Conservation (phyloP, 805 yeast species). For the Martiniozyma abietophila region DNA sequence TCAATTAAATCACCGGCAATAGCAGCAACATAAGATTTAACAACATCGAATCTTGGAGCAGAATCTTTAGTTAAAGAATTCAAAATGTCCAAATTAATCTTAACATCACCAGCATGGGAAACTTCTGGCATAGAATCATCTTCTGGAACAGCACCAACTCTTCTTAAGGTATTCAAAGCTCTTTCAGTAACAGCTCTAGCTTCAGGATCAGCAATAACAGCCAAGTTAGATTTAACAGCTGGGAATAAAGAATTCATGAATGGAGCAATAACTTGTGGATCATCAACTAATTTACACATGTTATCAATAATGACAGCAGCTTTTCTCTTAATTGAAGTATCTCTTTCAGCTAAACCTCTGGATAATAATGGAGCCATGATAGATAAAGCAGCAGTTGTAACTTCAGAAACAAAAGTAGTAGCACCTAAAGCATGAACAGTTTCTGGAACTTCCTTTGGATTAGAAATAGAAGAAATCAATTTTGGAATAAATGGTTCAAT, state of each 20-base stretch:
- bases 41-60: constrained; percentile 71
- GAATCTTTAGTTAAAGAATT: constrained; percentile 58
- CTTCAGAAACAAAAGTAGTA: constrained; percentile 98
- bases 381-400: constrained; percentile 97
- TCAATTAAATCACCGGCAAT: constrained; percentile 99
- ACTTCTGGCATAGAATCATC: constrained; percentile 92
- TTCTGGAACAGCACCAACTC: constrained; percentile 95
- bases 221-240: constrained; percentile 86
- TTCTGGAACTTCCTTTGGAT: constrained; percentile 97
- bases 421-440: constrained; percentile 99
- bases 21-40: constrained; percentile 79
- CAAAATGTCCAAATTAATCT: constrained; percentile 78
- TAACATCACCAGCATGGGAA: constrained; percentile 96
- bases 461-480: constrained; percentile 92
- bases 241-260: constrained; percentile 94
- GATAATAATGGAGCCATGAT: constrained; percentile 98
- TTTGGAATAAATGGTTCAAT: constrained; percentile 98
- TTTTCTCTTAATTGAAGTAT: constrained; percentile 98
- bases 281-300: constrained; percentile 99
- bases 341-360: constrained; percentile 99
- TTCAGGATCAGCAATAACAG: constrained; percentile 99
- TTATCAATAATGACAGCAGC: constrained; percentile 98
- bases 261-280: constrained; percentile 99
- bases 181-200: constrained; percentile 98
- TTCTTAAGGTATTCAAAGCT: constrained; percentile 93